Base-by-base conservation (phyloP, 2,329 filamentous ascomycete species). In the Fusarium clavum region DNA sequence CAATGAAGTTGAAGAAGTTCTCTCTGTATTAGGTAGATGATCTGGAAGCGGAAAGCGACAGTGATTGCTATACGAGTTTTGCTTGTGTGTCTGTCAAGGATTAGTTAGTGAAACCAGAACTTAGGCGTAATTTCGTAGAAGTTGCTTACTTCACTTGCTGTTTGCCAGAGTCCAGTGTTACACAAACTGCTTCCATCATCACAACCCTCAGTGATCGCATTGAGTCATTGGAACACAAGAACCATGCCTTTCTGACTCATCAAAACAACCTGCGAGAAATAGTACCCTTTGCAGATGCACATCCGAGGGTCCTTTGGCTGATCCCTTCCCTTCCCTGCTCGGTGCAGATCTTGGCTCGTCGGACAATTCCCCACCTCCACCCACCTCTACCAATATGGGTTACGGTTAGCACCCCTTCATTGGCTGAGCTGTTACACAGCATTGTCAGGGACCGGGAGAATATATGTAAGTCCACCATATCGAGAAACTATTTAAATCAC, bases 1-100 rank as follows among this genome's bases (percentile, higher is more conserved):
- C 0, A 18, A 2, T 6, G 18, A 34, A 5, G 32, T 2, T 38
- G 18, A 0, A 38, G 5, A 38, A 16, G 9, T n/a, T 11, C 18
- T 6, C 5, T 6, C 5, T 6, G 34, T 38, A 38, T 6, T 3
- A 11, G 5, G 32, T 11, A 7, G 6, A 38, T n/a, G 18, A 6
- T n/a, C 6, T 38, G 2, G 10, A 38, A n/a, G 34, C 10, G 18
- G 34, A 0, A 38, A 8, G 34, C 3, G 34, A 38, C 1, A 6
- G 18, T n/a, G 6, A 38, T 38, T 38, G 34, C 6, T 18, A 38
- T 12, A 38, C 4, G 1, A n/a, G 18, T n/a, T 12, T n/a, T 2
- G 18, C 34, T 38, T 38, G 1, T 12, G 6, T 12, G 34, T n/a
- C 18, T 38, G 16, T 18, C 10, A 12, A n/a, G 12, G 18, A n/a